Evolutionary conservation across 2,329 filamentous ascomycete species (phyloP).

Genomic region (Teratosphaeria nubilosa): DNA sequence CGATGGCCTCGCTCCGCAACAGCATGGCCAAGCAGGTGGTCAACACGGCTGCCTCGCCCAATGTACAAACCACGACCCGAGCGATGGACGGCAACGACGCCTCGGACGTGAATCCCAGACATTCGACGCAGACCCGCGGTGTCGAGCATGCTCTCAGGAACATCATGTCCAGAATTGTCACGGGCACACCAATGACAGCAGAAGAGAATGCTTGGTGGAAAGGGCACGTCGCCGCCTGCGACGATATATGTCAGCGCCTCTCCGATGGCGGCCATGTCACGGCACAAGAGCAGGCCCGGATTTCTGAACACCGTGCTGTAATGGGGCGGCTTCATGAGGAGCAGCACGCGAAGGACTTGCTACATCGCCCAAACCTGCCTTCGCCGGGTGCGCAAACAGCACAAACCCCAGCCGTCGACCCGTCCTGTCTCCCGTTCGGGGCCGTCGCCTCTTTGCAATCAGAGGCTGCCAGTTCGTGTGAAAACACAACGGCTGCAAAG

Average conservation of each 20-base stretch:
- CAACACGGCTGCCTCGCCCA: constrained; percentile 4
- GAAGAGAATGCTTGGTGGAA: too few relatives aligned
- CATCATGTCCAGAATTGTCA: too few relatives aligned
- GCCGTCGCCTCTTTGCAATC: background rate
- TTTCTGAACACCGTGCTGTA: background rate
- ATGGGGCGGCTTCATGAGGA: background rate
- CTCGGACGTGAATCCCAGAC: constrained; percentile 4
- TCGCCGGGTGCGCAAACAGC: background rate
- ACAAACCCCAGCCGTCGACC: background rate
- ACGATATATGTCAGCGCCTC: too few relatives aligned
- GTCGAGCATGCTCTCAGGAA: too few relatives aligned
- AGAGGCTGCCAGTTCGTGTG: background rate
- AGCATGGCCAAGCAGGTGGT: constrained; percentile 9
- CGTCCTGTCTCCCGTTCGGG: background rate
- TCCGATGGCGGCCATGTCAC: too few relatives aligned
- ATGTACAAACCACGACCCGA: background rate
- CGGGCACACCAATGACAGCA: constrained; percentile 11
- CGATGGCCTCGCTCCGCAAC: constrained; percentile 17
- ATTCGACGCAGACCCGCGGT: too few relatives aligned
- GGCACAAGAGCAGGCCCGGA: background rate
- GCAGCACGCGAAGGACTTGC: background rate
- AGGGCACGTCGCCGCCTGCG: too few relatives aligned
- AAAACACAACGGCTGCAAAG: background rate
- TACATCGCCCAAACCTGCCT: background rate
- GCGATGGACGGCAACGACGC: background rate